These are phyloP conservation scores for Nakazawaea sp. DNA, from an alignment of 805 yeast species.

Conservation along the genomic window DNA sequence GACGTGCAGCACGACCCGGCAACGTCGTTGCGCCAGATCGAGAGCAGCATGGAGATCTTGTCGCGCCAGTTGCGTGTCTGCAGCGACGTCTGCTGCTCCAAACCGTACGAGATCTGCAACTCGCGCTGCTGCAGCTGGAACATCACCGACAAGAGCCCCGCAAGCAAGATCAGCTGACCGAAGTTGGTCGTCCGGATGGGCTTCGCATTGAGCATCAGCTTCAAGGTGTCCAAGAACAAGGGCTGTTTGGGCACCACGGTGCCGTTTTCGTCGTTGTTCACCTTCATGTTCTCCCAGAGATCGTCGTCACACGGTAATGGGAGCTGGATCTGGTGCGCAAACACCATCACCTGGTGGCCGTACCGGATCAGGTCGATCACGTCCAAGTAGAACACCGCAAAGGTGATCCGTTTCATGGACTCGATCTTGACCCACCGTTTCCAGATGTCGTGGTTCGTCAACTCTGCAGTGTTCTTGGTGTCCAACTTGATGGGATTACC, in stretches of 20 bases:
- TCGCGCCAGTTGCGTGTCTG: slow-evolving; percentile 59
- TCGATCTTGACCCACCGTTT: slow-evolving; percentile 76
- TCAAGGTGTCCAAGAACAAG: slow-evolving; percentile 51
- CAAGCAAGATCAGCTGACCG: slow-evolving; percentile 59
- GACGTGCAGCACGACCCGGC: slow-evolving; percentile 28
- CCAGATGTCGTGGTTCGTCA: slow-evolving; percentile 28
- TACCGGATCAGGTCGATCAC: slow-evolving; percentile 72
- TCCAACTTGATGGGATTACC: slow-evolving; percentile 48
- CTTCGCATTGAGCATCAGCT: slow-evolving; percentile 47
- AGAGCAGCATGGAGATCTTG: slow-evolving; percentile 59
- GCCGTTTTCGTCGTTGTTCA: slow-evolving; percentile 10
- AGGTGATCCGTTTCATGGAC: slow-evolving; percentile 68
- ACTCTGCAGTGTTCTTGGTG: slow-evolving; percentile 18
- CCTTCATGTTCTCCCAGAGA: slow-evolving; percentile 34
- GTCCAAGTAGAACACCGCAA: slow-evolving; percentile 78
- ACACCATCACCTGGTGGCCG: slow-evolving; percentile 60
- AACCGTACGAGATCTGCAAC: slow-evolving; percentile 45
- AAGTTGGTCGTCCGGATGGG: slow-evolving; percentile 44
- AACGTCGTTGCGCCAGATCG: slow-evolving; percentile 55
- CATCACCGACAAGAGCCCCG: slow-evolving; percentile 62
- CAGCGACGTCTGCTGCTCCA: slow-evolving; percentile 26
- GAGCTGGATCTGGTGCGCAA: slow-evolving; percentile 46
- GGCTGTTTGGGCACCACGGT: slow-evolving; percentile 22
- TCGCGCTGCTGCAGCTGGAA: slow-evolving; percentile 71
- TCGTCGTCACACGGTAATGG: slow-evolving; percentile 53